phyloP scores from a whole-genome alignment of 2,329 filamentous ascomycete species.

The Mariannaea elegans region DNA sequence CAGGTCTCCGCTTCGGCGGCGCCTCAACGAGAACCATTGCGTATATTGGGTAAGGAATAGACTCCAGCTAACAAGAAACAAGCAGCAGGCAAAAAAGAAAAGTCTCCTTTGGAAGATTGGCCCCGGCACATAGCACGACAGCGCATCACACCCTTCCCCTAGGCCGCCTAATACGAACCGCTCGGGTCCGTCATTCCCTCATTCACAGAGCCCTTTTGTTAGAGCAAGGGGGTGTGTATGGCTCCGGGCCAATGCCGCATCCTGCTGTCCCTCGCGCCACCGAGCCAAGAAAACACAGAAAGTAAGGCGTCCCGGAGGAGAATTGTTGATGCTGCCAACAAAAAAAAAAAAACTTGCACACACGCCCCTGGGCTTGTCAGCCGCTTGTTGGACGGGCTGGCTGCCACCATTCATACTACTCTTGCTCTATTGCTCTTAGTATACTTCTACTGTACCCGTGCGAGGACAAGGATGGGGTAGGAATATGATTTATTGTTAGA shows the following conservation, averaged over 20 bases:
- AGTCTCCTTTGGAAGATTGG: not conserved
- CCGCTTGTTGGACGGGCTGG: not conserved
- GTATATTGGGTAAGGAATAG: not conserved
- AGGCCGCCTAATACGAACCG: constrained; percentile 31
- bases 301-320: not conserved
- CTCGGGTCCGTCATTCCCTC: not conserved
- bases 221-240: constrained; percentile 4
- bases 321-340: not conserved
- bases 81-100: not conserved
- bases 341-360: not conserved
- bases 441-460: not conserved
- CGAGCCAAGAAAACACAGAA: not conserved
- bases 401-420: constrained; percentile 5
- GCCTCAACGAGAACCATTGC: constrained; percentile 32
- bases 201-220: not conserved
- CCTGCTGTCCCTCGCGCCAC: constrained; percentile 23
- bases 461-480: constrained; percentile 3
- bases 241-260: constrained; percentile 14
- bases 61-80: not conserved
- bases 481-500: constrained; percentile 4
- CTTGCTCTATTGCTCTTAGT: not conserved
- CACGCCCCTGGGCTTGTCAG: not conserved
- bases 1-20: constrained; percentile 21
- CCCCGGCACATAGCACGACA: constrained; percentile 35
- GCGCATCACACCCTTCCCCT: constrained; percentile 27